phyloP scores from a whole-genome alignment of 1,284 basidiomycete species.

The Boletus mariae region DNA sequence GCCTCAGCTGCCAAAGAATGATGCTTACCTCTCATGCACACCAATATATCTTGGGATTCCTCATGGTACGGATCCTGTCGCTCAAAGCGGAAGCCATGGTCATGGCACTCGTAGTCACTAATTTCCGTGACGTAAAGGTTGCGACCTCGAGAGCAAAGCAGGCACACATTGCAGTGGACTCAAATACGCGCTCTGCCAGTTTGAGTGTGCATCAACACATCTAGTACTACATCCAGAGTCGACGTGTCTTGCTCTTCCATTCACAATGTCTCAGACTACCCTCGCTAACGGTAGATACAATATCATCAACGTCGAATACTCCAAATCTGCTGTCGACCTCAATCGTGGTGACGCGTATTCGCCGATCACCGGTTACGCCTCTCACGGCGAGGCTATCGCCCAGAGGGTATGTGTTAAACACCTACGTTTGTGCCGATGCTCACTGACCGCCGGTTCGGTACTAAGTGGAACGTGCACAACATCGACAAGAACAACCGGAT shows the following conservation, averaged over 20 bases:
- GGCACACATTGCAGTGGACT: no score
- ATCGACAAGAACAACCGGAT: not conserved
- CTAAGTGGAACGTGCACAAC: not conserved
- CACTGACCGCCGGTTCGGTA: not conserved
- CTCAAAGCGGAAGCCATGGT: no score
- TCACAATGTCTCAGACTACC: not conserved
- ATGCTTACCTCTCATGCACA: no score
- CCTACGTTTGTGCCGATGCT: not conserved
- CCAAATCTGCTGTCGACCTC: not conserved
- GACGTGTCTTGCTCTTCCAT: not conserved
- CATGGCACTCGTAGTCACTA: no score
- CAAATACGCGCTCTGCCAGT: no score
- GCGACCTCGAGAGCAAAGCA: no score
- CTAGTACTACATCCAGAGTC: not conserved
- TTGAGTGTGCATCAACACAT: no score
- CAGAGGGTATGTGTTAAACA: not conserved
- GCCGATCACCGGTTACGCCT: not conserved
- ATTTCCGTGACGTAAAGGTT: no score
- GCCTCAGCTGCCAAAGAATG: no score
- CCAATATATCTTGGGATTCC: no score
- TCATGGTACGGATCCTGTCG: no score
- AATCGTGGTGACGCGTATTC: not conserved
- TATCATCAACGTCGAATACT: not conserved
- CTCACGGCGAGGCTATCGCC: not conserved
- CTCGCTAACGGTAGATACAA: not conserved